Evolutionary conservation across 2,329 filamentous ascomycete genomes (phyloP), one percentile per base, ranked within the genome.

Genomic region (Calonectria honghensis): DNA sequence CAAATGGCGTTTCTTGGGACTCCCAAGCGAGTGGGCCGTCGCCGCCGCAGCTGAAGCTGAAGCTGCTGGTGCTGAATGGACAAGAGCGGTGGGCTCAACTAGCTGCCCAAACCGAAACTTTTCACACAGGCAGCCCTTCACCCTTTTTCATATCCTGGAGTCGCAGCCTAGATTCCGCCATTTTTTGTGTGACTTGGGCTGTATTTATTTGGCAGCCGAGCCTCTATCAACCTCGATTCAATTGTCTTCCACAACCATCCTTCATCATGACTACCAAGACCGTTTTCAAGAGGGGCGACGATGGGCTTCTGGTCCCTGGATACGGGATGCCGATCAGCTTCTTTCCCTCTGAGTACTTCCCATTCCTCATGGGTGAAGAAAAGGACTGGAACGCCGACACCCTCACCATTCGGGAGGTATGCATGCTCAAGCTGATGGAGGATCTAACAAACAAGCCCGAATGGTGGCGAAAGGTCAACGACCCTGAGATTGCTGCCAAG

Each of bases 371-470:
- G 4, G 64, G 32, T 5, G 1, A 31, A 1, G 54, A 45, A 2
- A 10, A 29, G 1, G 72, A 65, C 24, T 84, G 82, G 82, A 70
- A 29, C 4, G 82, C 83, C 2, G 29, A 20, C 1, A 84, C 82
- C 1, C 74, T 84, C 18, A 75, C 79, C 16, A 78, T 82, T 41
- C 81, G 82, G 0, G 83, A 85, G 69, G 72, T 79, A 2, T 84
- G 82, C 73, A 85, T 85, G 82, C 77, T 85, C 20, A 80, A 78
- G 65, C 59, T 83, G 14, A 77, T 85, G 0, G 82, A 85, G 41
- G 80, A 83, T 29, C 68, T 85, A 32, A 84, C 82, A 59, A 82
- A 85, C 68, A 85, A 84, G 69, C 80, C 83, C 20, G 80, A 84
- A 10, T 85, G 83, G 83, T 84, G 83, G 83, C 72, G 52, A 65